Base-by-base conservation (phyloP, 371 early-diverging fungal genomes). In the Apophysomyces ossiformis region DNA sequence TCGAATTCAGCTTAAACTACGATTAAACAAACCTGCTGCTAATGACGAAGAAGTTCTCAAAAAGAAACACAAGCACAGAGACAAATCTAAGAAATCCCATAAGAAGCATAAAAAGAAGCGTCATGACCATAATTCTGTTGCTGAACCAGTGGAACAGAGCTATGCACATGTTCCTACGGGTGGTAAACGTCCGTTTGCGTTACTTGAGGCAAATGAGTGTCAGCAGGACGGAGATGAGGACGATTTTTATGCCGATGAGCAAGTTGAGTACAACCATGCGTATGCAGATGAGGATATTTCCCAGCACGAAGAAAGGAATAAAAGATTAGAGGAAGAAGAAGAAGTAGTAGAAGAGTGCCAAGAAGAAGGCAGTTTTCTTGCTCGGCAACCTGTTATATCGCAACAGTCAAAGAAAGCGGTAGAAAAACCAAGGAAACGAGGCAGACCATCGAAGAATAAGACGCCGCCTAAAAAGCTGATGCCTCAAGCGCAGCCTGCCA, bases 361-460 rank as follows among this genome's bases (percentile, higher is more conserved):
- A 18, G 63, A 47, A 39, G 67, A 68, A 21, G 21, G n/a, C 32
- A 44, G 1, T 16, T 44, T 26, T 7, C 32, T 13, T 44, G 32
- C 13, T 32, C 46, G 35, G 16, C 57, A 35, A 38, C 57, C 60
- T 65, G 16, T 63, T 62, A 45, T 61, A 39, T n/a, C 63, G n/a
- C 64, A 15, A 44, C 54, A 12, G 64, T 57, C 16, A 54, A 16
- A 15, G 63, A 64, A 35, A 63, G 63, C 54, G 64, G 63, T 32
- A 60, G 70, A 54, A 59, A 57, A 80, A 7, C 80, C 82, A 32
- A 83, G 81, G 62, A 84, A 84, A 36, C 69, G 75, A 56, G 77
- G 83, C 16, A 64, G 81, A 45, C 72, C 79, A 0, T 63, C 71
- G 26, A 78, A 77, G 54, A 71, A 67, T 3, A 74, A 67, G 38